Conservation (phyloP, 2,329 filamentous ascomycete genomes). For the Sarocladiaceae sp. region DNA sequence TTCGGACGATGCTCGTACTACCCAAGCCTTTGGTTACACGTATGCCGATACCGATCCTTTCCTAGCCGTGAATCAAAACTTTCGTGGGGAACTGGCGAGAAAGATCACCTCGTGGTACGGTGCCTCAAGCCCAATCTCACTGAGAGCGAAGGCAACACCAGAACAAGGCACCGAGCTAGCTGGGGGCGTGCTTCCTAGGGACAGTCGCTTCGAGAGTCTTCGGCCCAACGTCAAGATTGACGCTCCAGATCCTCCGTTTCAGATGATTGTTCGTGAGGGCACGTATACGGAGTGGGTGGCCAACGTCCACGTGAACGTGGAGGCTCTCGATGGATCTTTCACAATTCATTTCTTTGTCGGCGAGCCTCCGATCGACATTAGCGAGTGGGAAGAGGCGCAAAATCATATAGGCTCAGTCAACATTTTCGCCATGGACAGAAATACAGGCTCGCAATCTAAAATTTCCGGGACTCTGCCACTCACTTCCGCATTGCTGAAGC, state of each 20-base stretch:
- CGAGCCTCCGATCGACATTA: conserved; percentile 36
- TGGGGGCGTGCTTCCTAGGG: background rate
- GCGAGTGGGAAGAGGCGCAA: conserved; percentile 45
- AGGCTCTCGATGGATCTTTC: conserved; percentile 57
- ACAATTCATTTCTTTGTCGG: conserved; percentile 66
- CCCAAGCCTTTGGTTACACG: conserved; percentile 64
- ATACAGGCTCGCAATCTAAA: conserved; percentile 26
- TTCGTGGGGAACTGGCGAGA: conserved; percentile 29
- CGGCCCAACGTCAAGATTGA: conserved; percentile 23
- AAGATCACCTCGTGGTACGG: conserved; percentile 50
- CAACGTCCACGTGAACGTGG: conserved; percentile 35
- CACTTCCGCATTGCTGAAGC: conserved; percentile 42
- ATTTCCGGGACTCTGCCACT: conserved; percentile 49
- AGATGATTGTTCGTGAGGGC: conserved; percentile 31
- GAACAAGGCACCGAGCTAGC: background rate
- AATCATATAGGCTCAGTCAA: conserved; percentile 61
- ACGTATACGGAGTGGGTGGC: conserved; percentile 28
- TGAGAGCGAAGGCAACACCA: conserved; percentile 9
- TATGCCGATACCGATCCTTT: conserved; percentile 57
- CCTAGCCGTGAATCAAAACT: conserved; percentile 18
- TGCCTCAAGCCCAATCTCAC: conserved; percentile 21
- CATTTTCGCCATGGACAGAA: conserved; percentile 43
- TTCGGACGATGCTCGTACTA: conserved; percentile 56
- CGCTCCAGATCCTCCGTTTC: conserved; percentile 17
- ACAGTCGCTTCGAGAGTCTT: conserved; percentile 10